Evolutionary conservation across 2,329 filamentous ascomycete genomes (phyloP), one percentile per base, ranked within the genome.

Genomic region (Pestalotiopsis sp.): DNA sequence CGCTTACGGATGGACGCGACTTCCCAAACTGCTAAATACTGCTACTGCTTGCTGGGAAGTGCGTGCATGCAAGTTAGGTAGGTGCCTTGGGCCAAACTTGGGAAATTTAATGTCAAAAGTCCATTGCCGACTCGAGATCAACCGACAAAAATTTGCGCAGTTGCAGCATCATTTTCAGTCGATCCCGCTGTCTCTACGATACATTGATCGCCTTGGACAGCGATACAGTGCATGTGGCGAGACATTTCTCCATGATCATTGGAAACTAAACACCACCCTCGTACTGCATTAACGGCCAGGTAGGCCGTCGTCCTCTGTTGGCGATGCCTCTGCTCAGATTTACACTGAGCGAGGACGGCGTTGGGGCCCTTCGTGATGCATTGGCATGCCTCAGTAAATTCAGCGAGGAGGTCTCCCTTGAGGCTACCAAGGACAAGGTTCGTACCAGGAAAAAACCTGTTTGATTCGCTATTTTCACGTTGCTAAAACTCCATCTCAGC

Each of bases 301-400:
- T 27, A 23, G 20, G 17, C 57, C 25, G 11, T 23, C 25, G 17
- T 27, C 20, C 23, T 36, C 9, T 39, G 17, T 17, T 17, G 20
- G 67, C 39, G 58, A 90, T 91, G 89, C 83, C 88, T 5, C 81
- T 91, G n/a, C 80, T 95, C 69, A 90, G 86, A 70, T 94, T 95
- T 76, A 92, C 91, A 0, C 83, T 95, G 67, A 92, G 86, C 74
- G 92, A 93, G 68, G 92, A 94, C 73, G 91, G 91, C 39, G 89
- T 94, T 58, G 84, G 85, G 6, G 89, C 88, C 63, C 84, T 95
- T 59, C 91, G 94, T 74, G 93, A 95, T 78, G 87, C 90, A 27
- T 86, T 95, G 68, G 84, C 89, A 25, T 95, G 93, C 78, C 85
- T 95, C 31, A 88, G 89, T 76, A 94, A 94, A 79, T 95, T 95